phyloP scores from a whole-genome alignment of 441 rosid species.

The Brassica hybrid region DNA sequence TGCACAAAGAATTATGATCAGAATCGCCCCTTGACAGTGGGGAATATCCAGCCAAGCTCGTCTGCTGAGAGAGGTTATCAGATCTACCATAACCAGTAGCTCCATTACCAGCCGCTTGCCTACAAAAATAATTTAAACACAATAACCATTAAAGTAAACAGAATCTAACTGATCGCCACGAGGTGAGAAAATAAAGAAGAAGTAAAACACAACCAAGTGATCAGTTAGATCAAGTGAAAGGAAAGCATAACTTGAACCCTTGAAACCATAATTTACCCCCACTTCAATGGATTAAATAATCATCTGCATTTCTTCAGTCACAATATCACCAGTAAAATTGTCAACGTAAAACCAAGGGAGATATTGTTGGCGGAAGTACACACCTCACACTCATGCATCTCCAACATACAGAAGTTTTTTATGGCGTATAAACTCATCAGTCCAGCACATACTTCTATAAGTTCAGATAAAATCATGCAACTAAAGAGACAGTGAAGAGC shows the following conservation, averaged over 20 bases:
- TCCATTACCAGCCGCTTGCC: slow-evolving; percentile 77
- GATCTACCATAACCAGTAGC: slow-evolving; percentile 69
- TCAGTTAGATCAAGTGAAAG: slow-evolving; percentile 27
- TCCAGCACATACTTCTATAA: slow-evolving; percentile 23
- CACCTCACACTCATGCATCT: slow-evolving; percentile 20
- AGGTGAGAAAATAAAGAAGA: slow-evolving; percentile 19
- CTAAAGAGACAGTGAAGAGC: background rate
- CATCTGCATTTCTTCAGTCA: background rate
- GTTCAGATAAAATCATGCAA: slow-evolving; percentile 28
- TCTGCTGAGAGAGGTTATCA: slow-evolving; percentile 64
- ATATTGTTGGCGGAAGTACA: slow-evolving; percentile 4
- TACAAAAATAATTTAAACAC: slow-evolving; percentile 38
- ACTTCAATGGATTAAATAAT: slow-evolving; percentile 17
- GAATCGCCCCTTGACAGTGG: slow-evolving; percentile 59
- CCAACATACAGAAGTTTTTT: slow-evolving; percentile 20
- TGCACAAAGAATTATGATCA: slow-evolving; percentile 59
- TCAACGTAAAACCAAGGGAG: background rate
- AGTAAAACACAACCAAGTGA: slow-evolving; percentile 7
- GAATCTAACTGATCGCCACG: background rate
- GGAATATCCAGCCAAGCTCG: slow-evolving; percentile 64
- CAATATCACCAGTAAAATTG: slow-evolving; percentile 18
- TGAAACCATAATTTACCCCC: slow-evolving; percentile 26
- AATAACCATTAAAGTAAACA: slow-evolving; percentile 16
- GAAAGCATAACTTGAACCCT: slow-evolving; percentile 14
- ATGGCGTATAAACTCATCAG: slow-evolving; percentile 20